These are phyloP conservation scores for Suhomyces sp. DNA, from an alignment of 805 yeast species.

Conservation along the genomic window DNA sequence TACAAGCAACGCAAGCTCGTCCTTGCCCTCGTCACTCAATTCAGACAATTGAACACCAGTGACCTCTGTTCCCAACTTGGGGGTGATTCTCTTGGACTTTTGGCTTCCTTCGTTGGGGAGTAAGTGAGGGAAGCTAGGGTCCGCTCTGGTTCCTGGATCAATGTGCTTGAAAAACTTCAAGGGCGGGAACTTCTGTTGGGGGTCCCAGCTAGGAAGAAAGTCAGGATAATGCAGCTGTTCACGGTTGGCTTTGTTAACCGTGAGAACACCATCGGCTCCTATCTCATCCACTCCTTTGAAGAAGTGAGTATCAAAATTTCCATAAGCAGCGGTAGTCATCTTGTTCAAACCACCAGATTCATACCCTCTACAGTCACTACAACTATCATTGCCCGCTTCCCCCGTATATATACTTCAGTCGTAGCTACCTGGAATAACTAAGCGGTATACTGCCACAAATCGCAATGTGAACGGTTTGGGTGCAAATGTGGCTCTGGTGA, in stretches of 20 bases:
- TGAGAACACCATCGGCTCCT: constrained; percentile 22
- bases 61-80: constrained; percentile 33
- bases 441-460: constrained; percentile 1
- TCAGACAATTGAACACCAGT: constrained; percentile 30
- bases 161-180: constrained; percentile 24
- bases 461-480: neutral
- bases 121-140: constrained; percentile 19
- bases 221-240: constrained; percentile 25
- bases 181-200: constrained; percentile 28
- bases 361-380: neutral
- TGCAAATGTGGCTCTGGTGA: constrained; percentile 4
- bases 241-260: constrained; percentile 25
- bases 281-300: constrained; percentile 50
- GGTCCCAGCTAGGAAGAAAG: constrained; percentile 37
- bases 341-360: neutral
- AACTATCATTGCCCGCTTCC: neutral
- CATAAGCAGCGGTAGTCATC: constrained; percentile 14
- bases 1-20: constrained; percentile 32
- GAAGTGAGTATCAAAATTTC: constrained; percentile 48
- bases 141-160: constrained; percentile 31
- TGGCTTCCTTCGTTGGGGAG: constrained; percentile 17
- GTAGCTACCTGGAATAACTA: no score
- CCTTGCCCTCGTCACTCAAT: constrained; percentile 26
- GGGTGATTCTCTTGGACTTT: constrained; percentile 24
- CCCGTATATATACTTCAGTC: constrained; percentile 1